Evolutionary conservation across 2,329 filamentous ascomycete species (phyloP), one percentile per base, ranked within the genome.

Genomic region (Trichoderma gracile): DNA sequence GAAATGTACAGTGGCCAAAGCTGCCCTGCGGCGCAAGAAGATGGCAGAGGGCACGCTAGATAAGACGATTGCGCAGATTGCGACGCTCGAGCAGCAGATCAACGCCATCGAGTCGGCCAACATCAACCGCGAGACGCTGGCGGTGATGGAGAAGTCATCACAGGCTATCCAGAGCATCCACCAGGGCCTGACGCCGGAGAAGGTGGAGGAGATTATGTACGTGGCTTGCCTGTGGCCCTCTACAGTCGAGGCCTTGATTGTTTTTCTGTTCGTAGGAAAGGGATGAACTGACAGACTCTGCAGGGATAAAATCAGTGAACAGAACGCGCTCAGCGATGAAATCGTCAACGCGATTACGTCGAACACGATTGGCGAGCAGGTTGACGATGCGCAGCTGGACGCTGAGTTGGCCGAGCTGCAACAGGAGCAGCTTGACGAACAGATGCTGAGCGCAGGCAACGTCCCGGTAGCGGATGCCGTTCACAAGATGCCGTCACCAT

Each of bases 51-150:
- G 93, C 77, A 92, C 91, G 64, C 86, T 97, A 65, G 92, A 97
- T 70, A 93, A 97, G 79, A 98, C 94, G 1, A 85, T 87, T 66
- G 87, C 90, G 38, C 94, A 98, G 79, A 96, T 98, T 74, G 87
- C 88, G 72, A 96, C 95, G 23, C 84, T 99, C 50, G 95, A 99
- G 78, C 90, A 93, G 74, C 93, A 99, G 77, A 96, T 98, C 74
- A 95, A 95, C 77, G 89, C 91, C 66, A 98, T 99, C 81, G 95
- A 99, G 79, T 92, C 93, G 54, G 95, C 95, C 67, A 99, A 98
- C 77, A 97, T 99, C 82, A 99, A 99, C 83, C 89, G 94, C 79
- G 93, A 97, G 82, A 99, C 95, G 14, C 83, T 98, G 69, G 86
- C 89, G 70, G 94, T 93, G 8, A 97, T 99, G 93, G 89, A 96